Base-by-base conservation (phyloP, 169 alveolate species). In the Pseudocohnilembus persalinus region DNA sequence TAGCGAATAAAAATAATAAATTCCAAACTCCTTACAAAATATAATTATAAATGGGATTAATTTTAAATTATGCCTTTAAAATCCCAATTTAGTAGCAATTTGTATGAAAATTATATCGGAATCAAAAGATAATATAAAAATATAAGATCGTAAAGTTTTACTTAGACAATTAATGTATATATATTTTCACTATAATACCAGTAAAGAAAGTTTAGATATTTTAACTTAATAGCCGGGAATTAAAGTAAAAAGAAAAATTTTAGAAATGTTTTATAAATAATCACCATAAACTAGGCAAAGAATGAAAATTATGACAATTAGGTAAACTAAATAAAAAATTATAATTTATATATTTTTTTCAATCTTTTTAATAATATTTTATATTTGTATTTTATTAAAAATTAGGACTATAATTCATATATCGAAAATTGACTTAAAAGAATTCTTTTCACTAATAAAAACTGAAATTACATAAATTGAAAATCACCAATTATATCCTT, bases 101-200 rank as follows among this genome's bases (percentile, higher is more conserved):
- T 82, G 83, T 30, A 78, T 86, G 65, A 86, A 86, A 31, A 83
- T 86, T 16, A 63, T 86, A 25, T 73, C 76, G 4, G 90, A 86
- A 80, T 76, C 63, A 74, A 74, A 31, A 29, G 49, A 75, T 65
- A 68, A 28, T 33, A 80, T 76, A 73, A 81, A 74, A 65, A 68
- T 74, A 29, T 68, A 73, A 30, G 80, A 77, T 31, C 49, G 49
- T 31, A 79, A 49, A 63, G 82, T 74, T 11, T 30, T 81, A 6
- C 73, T 86, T 29, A 31, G 49, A 34, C 49, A 75, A 63, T 35
- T 86, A 34, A 75, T 86, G 24, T 80, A 74, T 29, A 81, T 86
- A n/a, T 86, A 80, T 77, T 86, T 86, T 82, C 82, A 86, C 32
- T 86, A 86, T 34, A 86, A 86, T 76, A 86, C 90, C 27, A 74